These are phyloP conservation scores for Baeospora myosura DNA, from an alignment of 1,284 basidiomycete species.

Conservation along the genomic window DNA sequence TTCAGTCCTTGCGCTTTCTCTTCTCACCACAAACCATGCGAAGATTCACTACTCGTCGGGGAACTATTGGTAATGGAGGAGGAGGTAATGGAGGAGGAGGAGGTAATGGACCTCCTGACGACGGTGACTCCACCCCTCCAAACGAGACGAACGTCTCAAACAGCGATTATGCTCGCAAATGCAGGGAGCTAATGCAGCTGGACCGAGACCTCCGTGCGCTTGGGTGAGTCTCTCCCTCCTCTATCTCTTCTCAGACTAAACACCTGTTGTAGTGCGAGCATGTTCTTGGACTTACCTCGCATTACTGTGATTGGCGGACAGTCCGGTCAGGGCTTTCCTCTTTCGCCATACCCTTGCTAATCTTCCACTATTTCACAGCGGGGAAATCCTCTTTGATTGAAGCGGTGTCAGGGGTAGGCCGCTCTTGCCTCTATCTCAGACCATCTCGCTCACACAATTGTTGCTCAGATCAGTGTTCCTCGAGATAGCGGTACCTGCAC, in stretches of 20 bases:
- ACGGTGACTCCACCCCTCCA: background rate
- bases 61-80: background rate
- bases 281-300: constrained; percentile 39
- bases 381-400: constrained; percentile 58
- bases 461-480: constrained; percentile 49
- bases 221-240: constrained; percentile 26
- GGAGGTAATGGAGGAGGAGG: background rate
- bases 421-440: background rate
- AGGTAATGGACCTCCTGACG: background rate
- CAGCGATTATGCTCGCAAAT: constrained; percentile 37
- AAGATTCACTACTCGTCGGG: background rate
- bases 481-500: constrained; percentile 55
- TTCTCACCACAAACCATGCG: background rate
- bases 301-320: constrained; percentile 55
- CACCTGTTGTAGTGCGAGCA: constrained; percentile 26
- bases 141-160: constrained; percentile 15
- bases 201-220: constrained; percentile 35
- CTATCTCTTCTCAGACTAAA: constrained; percentile 3
- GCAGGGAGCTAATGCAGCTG: constrained; percentile 39
- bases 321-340: constrained; percentile 30
- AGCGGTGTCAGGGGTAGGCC: constrained; percentile 45
- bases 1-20: background rate
- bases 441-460: constrained; percentile 3
- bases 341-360: background rate
- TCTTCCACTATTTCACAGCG: constrained; percentile 24